phyloP scores from a whole-genome alignment of 371 early-diverging fungal genomes.

The Mortierella sp. region DNA sequence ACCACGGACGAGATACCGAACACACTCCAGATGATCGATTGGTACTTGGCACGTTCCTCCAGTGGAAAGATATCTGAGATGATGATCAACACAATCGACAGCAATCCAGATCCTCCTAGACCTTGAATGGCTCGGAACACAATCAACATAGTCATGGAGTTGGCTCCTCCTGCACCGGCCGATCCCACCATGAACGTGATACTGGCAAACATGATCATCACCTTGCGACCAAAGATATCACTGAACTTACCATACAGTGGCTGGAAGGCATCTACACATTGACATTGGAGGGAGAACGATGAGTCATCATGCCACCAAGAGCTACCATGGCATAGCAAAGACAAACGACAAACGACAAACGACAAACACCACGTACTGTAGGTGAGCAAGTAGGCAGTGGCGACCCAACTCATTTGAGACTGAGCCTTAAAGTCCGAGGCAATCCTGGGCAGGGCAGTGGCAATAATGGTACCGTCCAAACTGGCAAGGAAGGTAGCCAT shows the following conservation, averaged over 20 bases:
- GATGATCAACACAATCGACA: slow-evolving; percentile 75
- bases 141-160: slow-evolving; percentile 72
- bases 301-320: no score
- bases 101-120: slow-evolving; percentile 81
- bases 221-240: slow-evolving; percentile 74
- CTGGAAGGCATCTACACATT: slow-evolving; percentile 59
- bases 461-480: slow-evolving; percentile 81
- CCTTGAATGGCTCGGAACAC: slow-evolving; percentile 70
- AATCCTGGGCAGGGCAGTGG: slow-evolving; percentile 79
- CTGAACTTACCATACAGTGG: slow-evolving; percentile 66
- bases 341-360: slow-evolving; percentile 11
- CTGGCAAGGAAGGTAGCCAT: slow-evolving; percentile 79
- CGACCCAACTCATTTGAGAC: slow-evolving; percentile 73
- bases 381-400: slow-evolving; percentile 62
- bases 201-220: slow-evolving; percentile 58
- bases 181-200: slow-evolving; percentile 62
- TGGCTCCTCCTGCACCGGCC: slow-evolving; percentile 65
- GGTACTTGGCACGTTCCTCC: slow-evolving; percentile 73
- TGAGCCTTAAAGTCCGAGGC: slow-evolving; percentile 75
- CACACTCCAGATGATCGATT: slow-evolving; percentile 66
- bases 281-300: no score
- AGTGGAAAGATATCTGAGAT: slow-evolving; percentile 79
- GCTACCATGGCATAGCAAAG: neutral
- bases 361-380: slow-evolving; percentile 22
- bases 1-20: slow-evolving; percentile 71